These are phyloP conservation scores for Colletotrichum sp. DNA, from an alignment of 2,329 filamentous ascomycete species.

Conservation along the genomic window DNA sequence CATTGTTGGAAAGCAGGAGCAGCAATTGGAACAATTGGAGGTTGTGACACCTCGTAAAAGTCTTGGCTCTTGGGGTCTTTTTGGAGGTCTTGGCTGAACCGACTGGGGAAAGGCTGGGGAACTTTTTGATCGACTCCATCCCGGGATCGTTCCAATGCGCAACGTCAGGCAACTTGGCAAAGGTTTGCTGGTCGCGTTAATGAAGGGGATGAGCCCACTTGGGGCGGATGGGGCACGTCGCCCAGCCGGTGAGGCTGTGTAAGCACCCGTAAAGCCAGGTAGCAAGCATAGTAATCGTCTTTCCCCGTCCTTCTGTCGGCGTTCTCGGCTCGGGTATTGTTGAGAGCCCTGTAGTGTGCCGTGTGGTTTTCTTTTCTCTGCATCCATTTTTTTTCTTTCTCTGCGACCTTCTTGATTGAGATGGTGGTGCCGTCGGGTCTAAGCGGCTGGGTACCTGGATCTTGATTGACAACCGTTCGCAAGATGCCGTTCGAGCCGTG, in stretches of 20 bases:
- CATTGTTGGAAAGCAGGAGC: not conserved
- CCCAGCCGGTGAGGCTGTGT: slow-evolving; percentile 6
- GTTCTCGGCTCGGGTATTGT: not conserved
- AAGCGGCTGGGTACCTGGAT: not conserved
- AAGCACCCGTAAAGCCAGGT: not conserved
- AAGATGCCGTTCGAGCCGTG: slow-evolving; percentile 15
- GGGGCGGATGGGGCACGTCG: not conserved
- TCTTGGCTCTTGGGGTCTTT: not conserved
- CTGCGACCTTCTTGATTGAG: slow-evolving; percentile 20
- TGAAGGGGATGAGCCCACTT: slow-evolving; percentile 1
- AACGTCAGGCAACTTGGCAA: not conserved
- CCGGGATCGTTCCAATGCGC: not conserved
- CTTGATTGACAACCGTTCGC: not conserved
- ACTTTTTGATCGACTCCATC: slow-evolving; percentile 1
- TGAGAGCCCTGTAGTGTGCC: not conserved
- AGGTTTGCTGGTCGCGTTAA: not conserved
- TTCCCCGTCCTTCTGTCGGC: not conserved
- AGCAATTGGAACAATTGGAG: not conserved
- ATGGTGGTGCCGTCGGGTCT: not conserved
- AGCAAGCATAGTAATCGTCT: not conserved
- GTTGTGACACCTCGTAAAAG: not conserved
- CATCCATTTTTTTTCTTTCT: not conserved
- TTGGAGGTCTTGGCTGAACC: slow-evolving; percentile 1
- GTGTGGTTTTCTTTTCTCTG: not conserved
- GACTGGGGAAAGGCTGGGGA: slow-evolving; percentile 6